Percentiles rank a stretch among this genome's conserved stretches.
phyloP scores from a whole-genome alignment of 345 rosid genomes.

The Eucalyptus regnans region DNA sequence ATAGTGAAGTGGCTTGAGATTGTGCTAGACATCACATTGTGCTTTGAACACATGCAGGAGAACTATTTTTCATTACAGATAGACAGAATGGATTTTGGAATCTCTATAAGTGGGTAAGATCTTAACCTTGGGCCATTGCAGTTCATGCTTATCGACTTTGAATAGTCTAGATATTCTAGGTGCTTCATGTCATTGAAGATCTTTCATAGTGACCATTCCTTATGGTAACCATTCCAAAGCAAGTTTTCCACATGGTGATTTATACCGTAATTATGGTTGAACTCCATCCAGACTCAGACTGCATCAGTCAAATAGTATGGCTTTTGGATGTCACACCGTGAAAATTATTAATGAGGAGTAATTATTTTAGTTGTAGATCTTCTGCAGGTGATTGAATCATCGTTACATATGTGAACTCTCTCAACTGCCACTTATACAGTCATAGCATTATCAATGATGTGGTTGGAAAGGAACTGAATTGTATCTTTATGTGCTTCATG shows the following conservation, averaged over 20 bases:
- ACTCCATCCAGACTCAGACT: background rate
- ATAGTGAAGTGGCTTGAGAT: background rate
- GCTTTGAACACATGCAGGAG: conserved; percentile 49
- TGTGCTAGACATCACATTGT: background rate
- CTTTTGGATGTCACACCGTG: background rate
- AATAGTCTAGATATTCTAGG: background rate
- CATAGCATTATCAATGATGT: background rate
- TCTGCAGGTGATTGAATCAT: background rate
- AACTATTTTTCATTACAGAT: conserved; percentile 75
- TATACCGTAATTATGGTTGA: background rate
- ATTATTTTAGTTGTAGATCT: background rate
- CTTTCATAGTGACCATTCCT: background rate
- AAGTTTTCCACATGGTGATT: background rate
- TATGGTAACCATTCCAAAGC: background rate
- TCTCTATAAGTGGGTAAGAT: conserved; percentile 81
- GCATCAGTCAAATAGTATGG: background rate
- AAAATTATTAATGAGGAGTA: background rate
- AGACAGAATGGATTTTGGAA: conserved; percentile 89
- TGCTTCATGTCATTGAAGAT: background rate
- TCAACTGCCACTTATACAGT: background rate
- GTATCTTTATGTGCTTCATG: background rate
- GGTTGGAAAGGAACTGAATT: background rate
- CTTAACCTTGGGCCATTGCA: background rate
- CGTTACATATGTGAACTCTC: background rate
- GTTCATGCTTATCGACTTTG: background rate